Conservation (phyloP, 2,329 filamentous ascomycete genomes). For the Sclerotinia nivalis region DNA sequence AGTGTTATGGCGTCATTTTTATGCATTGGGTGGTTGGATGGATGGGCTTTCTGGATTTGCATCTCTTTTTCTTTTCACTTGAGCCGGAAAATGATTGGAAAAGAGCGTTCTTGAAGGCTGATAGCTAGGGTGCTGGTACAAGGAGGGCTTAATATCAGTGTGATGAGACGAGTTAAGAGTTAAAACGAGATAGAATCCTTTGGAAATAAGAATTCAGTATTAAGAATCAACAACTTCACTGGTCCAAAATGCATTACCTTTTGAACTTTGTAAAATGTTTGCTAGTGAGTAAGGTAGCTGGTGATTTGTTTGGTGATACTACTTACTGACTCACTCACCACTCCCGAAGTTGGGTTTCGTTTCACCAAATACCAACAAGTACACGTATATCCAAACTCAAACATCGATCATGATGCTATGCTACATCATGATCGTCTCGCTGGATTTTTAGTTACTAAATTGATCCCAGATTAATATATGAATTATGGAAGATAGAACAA, state of each 20-base stretch:
- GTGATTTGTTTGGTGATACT: background rate
- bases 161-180: conserved; percentile 13
- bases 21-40: conserved; percentile 14
- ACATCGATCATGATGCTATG: background rate
- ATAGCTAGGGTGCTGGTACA: conserved; percentile 5
- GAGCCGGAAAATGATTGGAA: conserved; percentile 4
- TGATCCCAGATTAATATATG: too few relatives aligned
- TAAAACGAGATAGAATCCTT: background rate
- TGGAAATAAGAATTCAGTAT: background rate
- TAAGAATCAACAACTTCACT: background rate
- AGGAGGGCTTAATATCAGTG: conserved; percentile 16
- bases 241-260: too few relatives aligned
- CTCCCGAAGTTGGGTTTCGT: background rate
- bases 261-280: background rate
- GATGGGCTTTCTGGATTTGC: background rate
- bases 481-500: background rate
- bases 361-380: background rate
- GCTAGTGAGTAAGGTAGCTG: too few relatives aligned
- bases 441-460: background rate
- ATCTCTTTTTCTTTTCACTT: conserved; percentile 1
- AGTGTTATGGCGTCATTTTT: conserved; percentile 8
- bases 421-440: background rate
- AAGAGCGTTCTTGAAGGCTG: conserved; percentile 8
- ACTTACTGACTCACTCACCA: background rate
- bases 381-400: background rate